These are phyloP conservation scores for Schizophyllum amplum DNA, from an alignment of 1,284 basidiomycete genomes.

Conservation along the genomic window DNA sequence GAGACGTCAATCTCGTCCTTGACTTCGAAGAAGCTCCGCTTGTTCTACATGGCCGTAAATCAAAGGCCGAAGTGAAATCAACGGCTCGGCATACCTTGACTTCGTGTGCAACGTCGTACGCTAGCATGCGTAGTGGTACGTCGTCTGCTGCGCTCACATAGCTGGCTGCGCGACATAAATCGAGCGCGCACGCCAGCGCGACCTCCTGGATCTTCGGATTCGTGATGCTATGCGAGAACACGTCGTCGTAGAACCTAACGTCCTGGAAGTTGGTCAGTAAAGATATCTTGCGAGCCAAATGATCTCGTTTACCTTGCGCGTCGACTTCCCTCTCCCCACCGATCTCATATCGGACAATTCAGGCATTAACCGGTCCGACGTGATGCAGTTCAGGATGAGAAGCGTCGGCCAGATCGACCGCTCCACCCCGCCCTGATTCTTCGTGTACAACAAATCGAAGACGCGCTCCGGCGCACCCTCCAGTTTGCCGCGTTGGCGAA, in stretches of 20 bases:
- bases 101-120: constrained; percentile 70
- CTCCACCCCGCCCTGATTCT: constrained; percentile 44
- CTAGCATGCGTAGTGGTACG: constrained; percentile 60
- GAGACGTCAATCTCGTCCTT: constrained; percentile 70
- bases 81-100: constrained; percentile 47
- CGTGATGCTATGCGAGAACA: constrained; percentile 42
- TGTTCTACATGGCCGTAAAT: constrained; percentile 22
- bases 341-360: constrained; percentile 32
- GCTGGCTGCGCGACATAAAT: constrained; percentile 76
- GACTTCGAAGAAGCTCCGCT: constrained; percentile 64
- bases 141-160: constrained; percentile 60
- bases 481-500: constrained; percentile 54
- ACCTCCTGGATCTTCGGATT: constrained; percentile 53
- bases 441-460: constrained; percentile 68
- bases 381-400: constrained; percentile 69
- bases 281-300: neutral
- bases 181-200: constrained; percentile 69
- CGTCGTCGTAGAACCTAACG: constrained; percentile 46
- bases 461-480: constrained; percentile 80
- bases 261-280: constrained; percentile 22
- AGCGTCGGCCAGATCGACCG: constrained; percentile 74
- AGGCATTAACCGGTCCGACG: constrained; percentile 63
- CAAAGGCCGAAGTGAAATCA: neutral
- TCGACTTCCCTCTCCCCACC: constrained; percentile 18
- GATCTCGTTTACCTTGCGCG: constrained; percentile 29